Percentiles rank a stretch among this genome's conserved stretches.
Evolutionary conservation across 495 filamentous ascomycete species (phyloP).

Genomic region (Aspergillus leporis): DNA sequence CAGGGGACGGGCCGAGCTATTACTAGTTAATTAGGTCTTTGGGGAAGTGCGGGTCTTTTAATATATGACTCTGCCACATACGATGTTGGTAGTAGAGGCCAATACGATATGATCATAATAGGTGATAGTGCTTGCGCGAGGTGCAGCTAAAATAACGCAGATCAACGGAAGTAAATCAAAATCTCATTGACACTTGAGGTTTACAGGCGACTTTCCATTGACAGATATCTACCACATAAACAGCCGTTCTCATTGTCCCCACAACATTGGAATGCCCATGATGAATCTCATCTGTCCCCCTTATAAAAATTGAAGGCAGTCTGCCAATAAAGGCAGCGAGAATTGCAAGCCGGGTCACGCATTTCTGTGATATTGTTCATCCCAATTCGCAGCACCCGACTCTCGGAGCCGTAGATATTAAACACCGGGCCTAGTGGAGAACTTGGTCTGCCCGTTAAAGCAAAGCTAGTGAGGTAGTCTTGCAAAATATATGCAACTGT

Average conservation of each 20-base stretch:
- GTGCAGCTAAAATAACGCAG: no score
- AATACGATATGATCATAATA: no score
- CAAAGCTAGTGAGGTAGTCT: constrained; percentile 61
- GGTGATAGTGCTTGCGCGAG: no score
- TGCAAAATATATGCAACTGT: constrained; percentile 57
- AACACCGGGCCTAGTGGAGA: constrained; percentile 42
- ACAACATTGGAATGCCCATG: neutral
- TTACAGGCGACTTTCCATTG: no score
- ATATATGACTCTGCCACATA: neutral
- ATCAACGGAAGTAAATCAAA: no score
- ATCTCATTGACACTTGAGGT: no score
- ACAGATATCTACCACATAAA: no score
- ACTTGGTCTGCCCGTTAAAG: constrained; percentile 45
- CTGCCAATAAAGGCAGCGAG: constrained; percentile 43
- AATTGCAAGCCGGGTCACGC: constrained; percentile 46
- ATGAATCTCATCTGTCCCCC: neutral
- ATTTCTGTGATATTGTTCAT: constrained; percentile 38
- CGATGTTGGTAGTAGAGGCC: no score
- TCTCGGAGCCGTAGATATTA: constrained; percentile 36
- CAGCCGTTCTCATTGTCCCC: neutral
- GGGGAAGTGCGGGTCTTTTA: neutral
- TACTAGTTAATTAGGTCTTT: neutral
- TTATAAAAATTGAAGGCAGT: neutral
- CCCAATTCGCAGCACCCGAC: constrained; percentile 43
- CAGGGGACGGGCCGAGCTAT: neutral